Evolutionary conservation across 2,329 filamentous ascomycete species (phyloP).

Genomic region (Sporothrix euskadiensis): DNA sequence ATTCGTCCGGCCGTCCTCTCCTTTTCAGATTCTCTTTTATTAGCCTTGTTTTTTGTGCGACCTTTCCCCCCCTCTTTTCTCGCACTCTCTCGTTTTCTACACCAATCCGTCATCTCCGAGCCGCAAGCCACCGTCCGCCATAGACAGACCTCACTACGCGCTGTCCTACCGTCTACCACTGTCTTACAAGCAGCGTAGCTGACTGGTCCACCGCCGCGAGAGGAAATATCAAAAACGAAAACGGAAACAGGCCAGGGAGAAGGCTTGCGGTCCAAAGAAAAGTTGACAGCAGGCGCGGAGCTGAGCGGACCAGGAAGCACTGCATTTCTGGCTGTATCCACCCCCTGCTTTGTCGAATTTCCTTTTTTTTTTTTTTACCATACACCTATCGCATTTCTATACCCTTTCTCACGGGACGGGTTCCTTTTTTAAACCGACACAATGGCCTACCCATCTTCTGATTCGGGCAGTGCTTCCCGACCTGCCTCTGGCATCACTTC

Average conservation of each 20-base stretch:
- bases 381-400: background rate
- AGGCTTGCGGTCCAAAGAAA: slow-evolving; percentile 3
- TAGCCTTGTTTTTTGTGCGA: slow-evolving; percentile 24
- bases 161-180: slow-evolving; percentile 24
- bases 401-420: slow-evolving; percentile 12
- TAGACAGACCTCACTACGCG: slow-evolving; percentile 11
- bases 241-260: background rate
- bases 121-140: slow-evolving; percentile 25
- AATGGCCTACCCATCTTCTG: slow-evolving; percentile 31
- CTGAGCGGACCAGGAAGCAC: slow-evolving; percentile 10
- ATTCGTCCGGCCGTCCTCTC: background rate
- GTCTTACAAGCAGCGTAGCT: slow-evolving; percentile 22
- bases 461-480: slow-evolving; percentile 29
- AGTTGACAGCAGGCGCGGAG: background rate
- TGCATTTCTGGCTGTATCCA: slow-evolving; percentile 1
- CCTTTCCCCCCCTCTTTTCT: background rate
- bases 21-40: slow-evolving; percentile 1
- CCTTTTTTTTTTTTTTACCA: no score
- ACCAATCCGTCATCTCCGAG: slow-evolving; percentile 27
- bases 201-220: background rate
- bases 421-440: background rate
- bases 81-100: slow-evolving; percentile 17
- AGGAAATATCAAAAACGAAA: background rate
- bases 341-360: background rate
- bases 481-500: slow-evolving; percentile 36